Percentiles rank a stretch among this genome's conserved stretches.
These are phyloP conservation scores for Trichoderma atrobrunneum DNA, from an alignment of 2,329 filamentous ascomycete genomes.

Conservation along the genomic window DNA sequence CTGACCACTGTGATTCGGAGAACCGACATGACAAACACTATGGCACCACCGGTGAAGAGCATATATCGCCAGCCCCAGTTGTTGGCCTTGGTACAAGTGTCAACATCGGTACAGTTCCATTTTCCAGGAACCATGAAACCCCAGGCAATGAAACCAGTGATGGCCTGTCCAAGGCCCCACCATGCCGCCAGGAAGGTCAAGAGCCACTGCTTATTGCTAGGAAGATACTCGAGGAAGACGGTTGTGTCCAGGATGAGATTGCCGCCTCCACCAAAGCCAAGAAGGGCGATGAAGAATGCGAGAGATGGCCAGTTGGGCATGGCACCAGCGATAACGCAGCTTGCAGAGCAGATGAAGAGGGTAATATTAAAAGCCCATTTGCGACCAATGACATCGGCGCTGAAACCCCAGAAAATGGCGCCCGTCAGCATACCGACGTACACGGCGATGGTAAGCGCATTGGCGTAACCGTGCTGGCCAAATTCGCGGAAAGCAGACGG, in stretches of 20 bases:
- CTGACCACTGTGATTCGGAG: constrained; percentile 46
- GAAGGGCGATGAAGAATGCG: constrained; percentile 60
- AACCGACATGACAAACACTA: constrained; percentile 45
- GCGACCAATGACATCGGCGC: constrained; percentile 65
- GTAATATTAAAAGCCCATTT: constrained; percentile 67
- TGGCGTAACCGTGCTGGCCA: constrained; percentile 48
- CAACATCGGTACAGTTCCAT: constrained; percentile 40
- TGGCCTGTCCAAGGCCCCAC: constrained; percentile 53
- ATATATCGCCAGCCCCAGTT: constrained; percentile 52
- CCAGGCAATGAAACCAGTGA: constrained; percentile 46
- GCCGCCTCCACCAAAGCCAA: constrained; percentile 58
- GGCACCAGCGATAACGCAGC: constrained; percentile 60
- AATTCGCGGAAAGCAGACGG: constrained; percentile 59
- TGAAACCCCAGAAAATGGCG: constrained; percentile 66
- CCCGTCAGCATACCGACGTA: constrained; percentile 56
- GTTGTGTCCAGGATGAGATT: constrained; percentile 52
- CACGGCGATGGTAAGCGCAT: constrained; percentile 59
- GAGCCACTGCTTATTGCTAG: constrained; percentile 46
- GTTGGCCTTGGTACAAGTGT: constrained; percentile 44
- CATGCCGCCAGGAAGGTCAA: constrained; percentile 45
- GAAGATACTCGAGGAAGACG: constrained; percentile 52
- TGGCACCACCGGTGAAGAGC: constrained; percentile 44
- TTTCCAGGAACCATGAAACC: constrained; percentile 48
- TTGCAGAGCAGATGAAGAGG: constrained; percentile 59
- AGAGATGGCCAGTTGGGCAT: constrained; percentile 65